Percentiles rank a stretch among this genome's conserved stretches.
These are phyloP conservation scores for Saposhnikovia divaricata DNA, from an alignment of 129 eudicot genomes.

Conservation along the genomic window DNA sequence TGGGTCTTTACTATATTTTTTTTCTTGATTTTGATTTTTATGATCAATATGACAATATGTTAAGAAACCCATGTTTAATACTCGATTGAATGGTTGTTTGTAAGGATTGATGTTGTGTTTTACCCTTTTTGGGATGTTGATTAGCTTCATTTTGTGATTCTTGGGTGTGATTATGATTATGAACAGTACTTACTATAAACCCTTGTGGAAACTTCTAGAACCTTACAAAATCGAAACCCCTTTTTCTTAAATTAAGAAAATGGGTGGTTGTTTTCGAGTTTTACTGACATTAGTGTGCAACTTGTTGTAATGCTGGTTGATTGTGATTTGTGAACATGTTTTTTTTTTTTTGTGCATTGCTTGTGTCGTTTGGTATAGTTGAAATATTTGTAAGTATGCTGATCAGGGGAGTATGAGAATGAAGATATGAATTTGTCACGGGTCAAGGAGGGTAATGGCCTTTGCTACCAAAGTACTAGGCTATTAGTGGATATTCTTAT, in stretches of 20 bases:
- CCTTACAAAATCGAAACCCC: background rate
- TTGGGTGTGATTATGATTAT: background rate
- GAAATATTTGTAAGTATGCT: background rate
- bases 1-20: background rate
- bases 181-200: background rate
- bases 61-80: background rate
- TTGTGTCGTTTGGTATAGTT: background rate
- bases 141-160: background rate
- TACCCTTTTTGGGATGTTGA: background rate
- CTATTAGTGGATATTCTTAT: background rate
- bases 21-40: background rate
- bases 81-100: background rate
- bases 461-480: background rate
- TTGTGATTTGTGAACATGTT: too few relatives aligned
- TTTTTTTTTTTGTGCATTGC: background rate
- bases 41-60: background rate
- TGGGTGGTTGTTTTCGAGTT: background rate
- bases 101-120: background rate
- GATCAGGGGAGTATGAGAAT: background rate
- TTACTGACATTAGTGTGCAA: background rate
- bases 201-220: background rate
- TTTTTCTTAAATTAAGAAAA: background rate
- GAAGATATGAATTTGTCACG: background rate
- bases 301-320: background rate
- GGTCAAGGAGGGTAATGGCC: background rate